Base-by-base conservation (phyloP, 2,329 filamentous ascomycete genomes). In the Clonostachys rosea region DNA sequence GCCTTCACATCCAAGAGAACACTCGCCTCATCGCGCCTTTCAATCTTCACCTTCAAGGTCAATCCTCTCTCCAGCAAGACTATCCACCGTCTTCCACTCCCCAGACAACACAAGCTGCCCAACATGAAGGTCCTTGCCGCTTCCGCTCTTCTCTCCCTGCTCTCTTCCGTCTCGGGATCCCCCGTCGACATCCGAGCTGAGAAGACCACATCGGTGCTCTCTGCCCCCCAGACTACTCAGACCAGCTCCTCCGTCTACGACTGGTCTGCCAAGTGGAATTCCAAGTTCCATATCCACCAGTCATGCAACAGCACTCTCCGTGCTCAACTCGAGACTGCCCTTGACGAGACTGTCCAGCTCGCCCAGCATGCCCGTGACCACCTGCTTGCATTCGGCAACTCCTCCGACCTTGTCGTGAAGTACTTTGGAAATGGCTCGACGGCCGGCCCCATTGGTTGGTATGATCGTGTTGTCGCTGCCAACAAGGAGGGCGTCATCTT, bases 261-360 rank as follows among this genome's bases (percentile, higher is more conserved):
- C 50, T 67, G 65, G 65, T 51, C 60, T 30, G 54, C 57, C 6
- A 61, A 60, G 24, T 67, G 63, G 62, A 48, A 56, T 16, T 56
- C 59, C 49, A 50, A 52, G 11, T 75, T 66, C 54, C 65, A 69
- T 14, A 84, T 87, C 58, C 84, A 87, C 62, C 60, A 70, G 34
- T 86, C 81, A 20, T 88, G 85, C 68, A 87, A 88, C 56, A 64
- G 69, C 43, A 86, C 83, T 2, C 73, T 86, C 54, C 70, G 68
- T 40, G 63, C 62, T 8, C 79, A 85, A 59, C 70, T 88, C 40
- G 63, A 69, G 36, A 63, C 65, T 14, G 84, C 73, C 6, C 68
- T 89, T 1, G 66, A 75, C 16, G 84, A 88, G 59, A 73, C 80
- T 5, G 62, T 83, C 37, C 59, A 65, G 45, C 69, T 87, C 5